Evolutionary conservation across 2,329 filamentous ascomycete genomes (phyloP).

Genomic region (Clonostachys rhizophaga): DNA sequence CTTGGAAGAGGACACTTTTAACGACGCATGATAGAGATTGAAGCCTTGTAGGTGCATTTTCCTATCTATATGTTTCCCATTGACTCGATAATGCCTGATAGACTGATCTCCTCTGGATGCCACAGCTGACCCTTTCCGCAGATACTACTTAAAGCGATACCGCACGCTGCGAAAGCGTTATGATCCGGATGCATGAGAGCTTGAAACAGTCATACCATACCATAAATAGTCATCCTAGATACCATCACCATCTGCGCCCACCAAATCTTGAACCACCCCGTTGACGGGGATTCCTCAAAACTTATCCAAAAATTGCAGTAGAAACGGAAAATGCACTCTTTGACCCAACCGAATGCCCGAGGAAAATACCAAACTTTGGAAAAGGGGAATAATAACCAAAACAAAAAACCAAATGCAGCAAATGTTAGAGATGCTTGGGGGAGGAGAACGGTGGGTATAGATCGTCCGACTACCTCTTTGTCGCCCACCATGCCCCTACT

Average conservation of each 20-base stretch:
- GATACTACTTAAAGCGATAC: slow-evolving; percentile 87
- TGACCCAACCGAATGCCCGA: no score
- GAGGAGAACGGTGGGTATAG: no score
- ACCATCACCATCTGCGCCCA: no score
- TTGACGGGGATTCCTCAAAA: no score
- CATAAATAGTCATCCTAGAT: not conserved
- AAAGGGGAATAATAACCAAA: not conserved
- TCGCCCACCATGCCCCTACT: slow-evolving; percentile 78
- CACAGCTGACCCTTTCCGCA: no score
- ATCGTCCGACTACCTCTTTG: slow-evolving; percentile 43
- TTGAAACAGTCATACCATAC: not conserved
- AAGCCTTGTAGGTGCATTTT: slow-evolving; percentile 68
- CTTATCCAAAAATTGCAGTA: no score
- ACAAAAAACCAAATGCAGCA: not conserved
- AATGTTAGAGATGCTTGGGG: not conserved
- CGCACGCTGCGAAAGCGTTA: slow-evolving; percentile 81
- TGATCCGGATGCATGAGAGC: slow-evolving; percentile 33
- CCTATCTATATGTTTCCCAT: not conserved
- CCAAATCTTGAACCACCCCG: not conserved
- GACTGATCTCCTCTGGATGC: slow-evolving; percentile 32
- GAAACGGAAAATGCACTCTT: no score
- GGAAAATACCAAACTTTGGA: not conserved
- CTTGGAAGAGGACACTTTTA: not conserved
- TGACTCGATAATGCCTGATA: slow-evolving; percentile 2
- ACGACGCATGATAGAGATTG: slow-evolving; percentile 61